Base-by-base conservation (phyloP, 2,329 filamentous ascomycete genomes). In the Epichloe glyceriae region DNA sequence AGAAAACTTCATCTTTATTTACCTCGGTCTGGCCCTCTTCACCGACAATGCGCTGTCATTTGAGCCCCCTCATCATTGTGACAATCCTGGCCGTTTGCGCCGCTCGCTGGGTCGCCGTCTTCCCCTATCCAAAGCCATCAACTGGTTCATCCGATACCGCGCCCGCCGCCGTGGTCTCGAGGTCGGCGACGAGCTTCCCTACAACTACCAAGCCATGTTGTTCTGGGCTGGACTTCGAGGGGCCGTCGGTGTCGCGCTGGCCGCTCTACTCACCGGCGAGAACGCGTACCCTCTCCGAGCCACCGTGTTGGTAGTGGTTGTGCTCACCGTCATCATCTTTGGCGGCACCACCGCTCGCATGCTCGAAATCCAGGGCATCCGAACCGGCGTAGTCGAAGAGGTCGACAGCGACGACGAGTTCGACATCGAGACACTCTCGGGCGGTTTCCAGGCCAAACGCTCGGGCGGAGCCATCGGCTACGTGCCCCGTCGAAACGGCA, bases 1-100 rank as follows among this genome's bases (percentile, higher is more conserved):
- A 0, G 93, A 98, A 70, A 98, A 98, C 68, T 98, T 98, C 65
- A 98, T 98, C 68, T 98, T 98, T 72, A 98, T 98, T 67, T 98
- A 98, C 63, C 80, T 98, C 0, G 93, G 93, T 5, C 75, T 98
- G 3, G 94, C 93, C 0, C 76, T 98, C 30, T 97, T 98, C 66
- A 96, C 93, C 3, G 90, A 97, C 60, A 83, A 82, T 49, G 81
- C 87, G 47, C 75, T 96, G 22, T 82, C 88, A 53, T 98, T 94
- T 70, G 94, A 96, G 63, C 93, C 80, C 95, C 3, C 88, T 98
- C 61, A 97, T 97, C 60, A 85, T 98, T 50, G 82, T 98, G 57
- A 91, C 91, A 0, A 83, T 95, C 4, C 72, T 91, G 46, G 90
- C 93, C 4, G 95, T 98, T 48, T 97, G 91, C 61, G 83, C 86